Evolutionary conservation across 2,329 filamentous ascomycete species (phyloP).

Genomic region (Periconia digitata): DNA sequence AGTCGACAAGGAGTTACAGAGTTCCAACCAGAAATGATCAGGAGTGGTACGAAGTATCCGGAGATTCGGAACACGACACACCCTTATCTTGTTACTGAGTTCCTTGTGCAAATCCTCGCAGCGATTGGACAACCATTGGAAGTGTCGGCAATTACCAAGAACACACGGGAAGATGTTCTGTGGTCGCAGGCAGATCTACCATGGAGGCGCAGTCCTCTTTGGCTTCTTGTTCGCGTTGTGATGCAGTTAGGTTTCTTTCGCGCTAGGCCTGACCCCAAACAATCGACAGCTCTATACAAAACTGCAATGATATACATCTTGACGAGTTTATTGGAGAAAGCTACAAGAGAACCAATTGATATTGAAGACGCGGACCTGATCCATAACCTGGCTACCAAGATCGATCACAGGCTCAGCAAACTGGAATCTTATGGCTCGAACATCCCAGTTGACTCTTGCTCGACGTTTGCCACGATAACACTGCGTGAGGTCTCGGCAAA

Average conservation of each 20-base stretch:
- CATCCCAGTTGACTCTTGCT: constrained; percentile 6
- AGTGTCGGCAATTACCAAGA: constrained; percentile 47
- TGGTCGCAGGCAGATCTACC: constrained; percentile 43
- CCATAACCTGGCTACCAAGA: constrained; percentile 20
- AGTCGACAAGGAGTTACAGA: constrained; percentile 37
- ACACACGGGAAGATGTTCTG: constrained; percentile 58
- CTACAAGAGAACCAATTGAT: background rate
- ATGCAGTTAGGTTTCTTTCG: constrained; percentile 45
- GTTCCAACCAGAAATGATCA: constrained; percentile 41
- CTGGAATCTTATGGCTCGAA: constrained; percentile 10
- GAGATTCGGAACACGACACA: constrained; percentile 54
- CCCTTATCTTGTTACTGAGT: constrained; percentile 56
- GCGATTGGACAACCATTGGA: constrained; percentile 37
- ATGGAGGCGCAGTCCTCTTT: constrained; percentile 58
- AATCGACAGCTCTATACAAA: constrained; percentile 50
- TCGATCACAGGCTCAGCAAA: constrained; percentile 25
- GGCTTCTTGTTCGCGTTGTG: constrained; percentile 57
- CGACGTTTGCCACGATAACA: background rate
- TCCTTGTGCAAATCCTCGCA: constrained; percentile 46
- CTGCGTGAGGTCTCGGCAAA: constrained; percentile 8
- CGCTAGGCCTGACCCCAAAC: constrained; percentile 17
- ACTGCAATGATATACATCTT: constrained; percentile 54
- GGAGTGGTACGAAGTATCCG: constrained; percentile 37
- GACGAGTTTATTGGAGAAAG: constrained; percentile 41
- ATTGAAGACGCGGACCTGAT: constrained; percentile 12